Conservation (phyloP, 352 stramenopile species). For the Pythium guiyangense region DNA sequence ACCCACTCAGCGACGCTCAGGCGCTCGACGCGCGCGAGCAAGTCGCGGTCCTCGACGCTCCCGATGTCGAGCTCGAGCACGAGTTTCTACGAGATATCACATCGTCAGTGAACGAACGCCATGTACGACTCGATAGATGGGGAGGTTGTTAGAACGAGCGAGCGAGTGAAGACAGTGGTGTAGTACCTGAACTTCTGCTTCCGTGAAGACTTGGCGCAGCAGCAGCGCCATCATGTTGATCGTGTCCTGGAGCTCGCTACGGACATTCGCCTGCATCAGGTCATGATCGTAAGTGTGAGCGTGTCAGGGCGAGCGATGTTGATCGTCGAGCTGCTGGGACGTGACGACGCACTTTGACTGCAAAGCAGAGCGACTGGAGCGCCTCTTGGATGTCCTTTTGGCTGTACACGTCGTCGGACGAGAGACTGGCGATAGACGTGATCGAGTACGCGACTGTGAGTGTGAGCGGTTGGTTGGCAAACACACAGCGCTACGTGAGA, state of each 20-base stretch:
- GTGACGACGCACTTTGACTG: conserved; percentile 49
- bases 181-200: conserved; percentile 57
- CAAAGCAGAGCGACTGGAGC: conserved; percentile 72
- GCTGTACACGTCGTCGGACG: conserved; percentile 78
- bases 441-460: too few relatives aligned
- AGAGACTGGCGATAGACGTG: conserved; percentile 27
- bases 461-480: too few relatives aligned
- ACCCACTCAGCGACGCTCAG: conserved; percentile 72
- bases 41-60: conserved; percentile 65
- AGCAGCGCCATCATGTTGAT: conserved; percentile 87
- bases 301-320: too few relatives aligned
- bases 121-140: too few relatives aligned
- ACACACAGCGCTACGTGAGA: too few relatives aligned
- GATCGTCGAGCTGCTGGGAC: too few relatives aligned
- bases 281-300: too few relatives aligned
- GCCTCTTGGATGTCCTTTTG: conserved; percentile 78
- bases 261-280: conserved; percentile 46
- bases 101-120: neutral
- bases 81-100: conserved; percentile 28
- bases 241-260: conserved; percentile 74
- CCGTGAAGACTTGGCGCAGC: conserved; percentile 73
- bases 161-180: too few relatives aligned
- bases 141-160: too few relatives aligned
- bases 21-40: conserved; percentile 73
- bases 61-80: conserved; percentile 67